Percentiles rank a stretch among this genome's conserved stretches.
phyloP scores from a whole-genome alignment of 345 rosid genomes.

The Populus euphratica region DNA sequence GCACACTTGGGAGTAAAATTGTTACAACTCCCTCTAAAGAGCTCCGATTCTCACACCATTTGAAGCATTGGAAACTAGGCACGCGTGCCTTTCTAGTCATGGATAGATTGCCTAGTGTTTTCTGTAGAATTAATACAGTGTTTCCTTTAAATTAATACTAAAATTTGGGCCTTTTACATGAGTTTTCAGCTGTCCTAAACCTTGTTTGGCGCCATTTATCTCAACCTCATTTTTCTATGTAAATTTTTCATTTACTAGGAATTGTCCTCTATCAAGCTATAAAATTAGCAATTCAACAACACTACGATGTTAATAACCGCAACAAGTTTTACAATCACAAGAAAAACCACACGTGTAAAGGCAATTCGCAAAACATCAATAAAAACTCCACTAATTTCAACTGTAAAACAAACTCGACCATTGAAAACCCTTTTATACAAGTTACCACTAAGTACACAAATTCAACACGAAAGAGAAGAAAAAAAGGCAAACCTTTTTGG shows the following conservation, averaged over 20 bases:
- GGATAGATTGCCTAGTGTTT: background rate
- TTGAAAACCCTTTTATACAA: no score
- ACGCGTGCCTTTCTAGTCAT: no score
- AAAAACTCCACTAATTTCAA: background rate
- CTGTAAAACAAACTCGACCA: background rate
- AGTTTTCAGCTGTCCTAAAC: background rate
- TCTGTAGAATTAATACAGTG: background rate
- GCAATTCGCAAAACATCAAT: no score
- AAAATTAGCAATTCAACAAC: no score
- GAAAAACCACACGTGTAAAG: no score
- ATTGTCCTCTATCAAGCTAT: background rate
- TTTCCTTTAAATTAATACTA: background rate
- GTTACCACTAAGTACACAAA: background rate
- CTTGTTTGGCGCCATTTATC: background rate
- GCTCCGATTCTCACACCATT: background rate
- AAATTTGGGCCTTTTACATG: background rate
- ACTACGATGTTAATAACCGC: no score
- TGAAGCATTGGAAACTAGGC: background rate
- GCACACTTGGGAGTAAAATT: background rate
- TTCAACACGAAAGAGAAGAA: background rate
- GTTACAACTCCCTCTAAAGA: background rate
- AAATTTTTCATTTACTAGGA: background rate
- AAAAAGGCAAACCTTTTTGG: conserved; percentile 64
- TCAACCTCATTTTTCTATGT: background rate
- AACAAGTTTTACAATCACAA: no score